These are phyloP conservation scores for Themeda triandra DNA, from an alignment of 176 grass and related monocot species.

Conservation along the genomic window DNA sequence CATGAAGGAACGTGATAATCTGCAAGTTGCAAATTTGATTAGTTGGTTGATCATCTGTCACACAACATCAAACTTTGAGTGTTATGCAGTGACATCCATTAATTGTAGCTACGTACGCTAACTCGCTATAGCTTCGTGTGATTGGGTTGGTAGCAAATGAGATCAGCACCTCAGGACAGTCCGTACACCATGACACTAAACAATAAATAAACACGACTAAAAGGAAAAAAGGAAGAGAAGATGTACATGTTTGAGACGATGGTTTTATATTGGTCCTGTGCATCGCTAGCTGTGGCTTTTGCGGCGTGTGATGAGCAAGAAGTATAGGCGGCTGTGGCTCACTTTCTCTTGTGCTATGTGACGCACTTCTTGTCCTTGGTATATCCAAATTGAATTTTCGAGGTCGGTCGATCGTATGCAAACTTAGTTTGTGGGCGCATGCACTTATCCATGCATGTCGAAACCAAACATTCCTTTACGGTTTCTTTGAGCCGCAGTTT, in stretches of 20 bases:
- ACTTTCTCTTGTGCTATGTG: not conserved
- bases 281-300: not conserved
- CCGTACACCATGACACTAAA: not conserved
- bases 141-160: not conserved
- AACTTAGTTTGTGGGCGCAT: not conserved
- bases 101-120: not conserved
- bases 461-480: not conserved
- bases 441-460: not conserved
- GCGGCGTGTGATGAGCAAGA: not conserved
- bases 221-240: not conserved
- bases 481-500: not conserved
- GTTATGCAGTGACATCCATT: not conserved
- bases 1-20: not conserved
- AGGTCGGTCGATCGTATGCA: not conserved
- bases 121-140: not conserved
- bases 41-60: not conserved
- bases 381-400: not conserved
- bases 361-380: not conserved
- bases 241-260: not conserved
- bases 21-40: constrained; percentile 2
- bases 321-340: too few species aligned
- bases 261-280: not conserved
- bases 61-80: not conserved
- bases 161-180: not conserved
- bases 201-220: not conserved